Conservation (phyloP, 2,329 filamentous ascomycete genomes). For the Fusarium gaditjirri region DNA sequence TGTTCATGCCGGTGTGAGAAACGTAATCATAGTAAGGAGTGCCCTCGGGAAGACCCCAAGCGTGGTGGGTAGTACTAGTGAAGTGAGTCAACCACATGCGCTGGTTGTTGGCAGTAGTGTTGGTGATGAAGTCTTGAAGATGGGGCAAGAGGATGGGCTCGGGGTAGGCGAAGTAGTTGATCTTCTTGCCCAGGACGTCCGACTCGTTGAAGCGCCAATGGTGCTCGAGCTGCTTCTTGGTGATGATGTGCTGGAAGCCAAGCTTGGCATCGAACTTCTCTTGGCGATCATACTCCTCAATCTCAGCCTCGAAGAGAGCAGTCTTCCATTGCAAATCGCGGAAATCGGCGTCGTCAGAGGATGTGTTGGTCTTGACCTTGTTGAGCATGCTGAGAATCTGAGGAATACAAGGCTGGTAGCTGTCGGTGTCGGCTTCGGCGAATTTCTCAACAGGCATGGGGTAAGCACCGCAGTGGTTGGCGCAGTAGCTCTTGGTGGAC, state of each 20-base stretch:
- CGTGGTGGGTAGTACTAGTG: conserved; percentile 52
- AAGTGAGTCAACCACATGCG: conserved; percentile 51
- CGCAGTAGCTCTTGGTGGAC: conserved; percentile 56
- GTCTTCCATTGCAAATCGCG: conserved; percentile 48
- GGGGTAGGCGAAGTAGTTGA: conserved; percentile 51
- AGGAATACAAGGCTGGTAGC: conserved; percentile 58
- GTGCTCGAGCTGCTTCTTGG: conserved; percentile 45
- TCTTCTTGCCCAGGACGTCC: conserved; percentile 39
- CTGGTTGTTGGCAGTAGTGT: conserved; percentile 48
- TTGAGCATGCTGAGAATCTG: conserved; percentile 52
- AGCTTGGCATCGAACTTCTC: conserved; percentile 47
- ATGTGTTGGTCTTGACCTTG: conserved; percentile 36
- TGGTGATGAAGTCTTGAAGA: conserved; percentile 47
- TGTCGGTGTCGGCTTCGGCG: conserved; percentile 53
- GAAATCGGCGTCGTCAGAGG: conserved; percentile 36
- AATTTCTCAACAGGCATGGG: conserved; percentile 58
- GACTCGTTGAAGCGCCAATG: conserved; percentile 40
- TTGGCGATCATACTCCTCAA: conserved; percentile 51
- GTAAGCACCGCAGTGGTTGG: conserved; percentile 56
- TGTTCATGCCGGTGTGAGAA: conserved; percentile 40
- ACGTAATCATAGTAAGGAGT: conserved; percentile 39
- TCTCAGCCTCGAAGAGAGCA: conserved; percentile 50
- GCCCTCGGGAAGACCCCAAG: conserved; percentile 41
- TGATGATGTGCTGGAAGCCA: conserved; percentile 48
- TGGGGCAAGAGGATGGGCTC: conserved; percentile 47